These are phyloP conservation scores for Penicillium subrubescens DNA, from an alignment of 495 filamentous ascomycete species.

Conservation along the genomic window DNA sequence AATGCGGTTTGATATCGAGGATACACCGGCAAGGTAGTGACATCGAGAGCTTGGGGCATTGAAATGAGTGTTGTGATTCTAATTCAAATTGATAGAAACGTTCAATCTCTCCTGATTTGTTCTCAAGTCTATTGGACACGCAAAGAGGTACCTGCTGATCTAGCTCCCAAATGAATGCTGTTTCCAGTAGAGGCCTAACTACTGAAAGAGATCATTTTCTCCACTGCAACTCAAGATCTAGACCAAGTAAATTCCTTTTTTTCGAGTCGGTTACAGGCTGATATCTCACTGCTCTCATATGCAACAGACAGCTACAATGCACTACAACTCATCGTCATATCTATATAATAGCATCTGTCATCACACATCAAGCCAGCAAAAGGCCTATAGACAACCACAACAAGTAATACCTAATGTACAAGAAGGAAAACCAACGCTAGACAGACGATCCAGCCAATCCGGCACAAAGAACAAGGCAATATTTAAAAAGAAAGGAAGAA, in stretches of 20 bases:
- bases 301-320: background rate
- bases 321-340: background rate
- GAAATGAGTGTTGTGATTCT: too few relatives aligned
- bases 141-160: too few relatives aligned
- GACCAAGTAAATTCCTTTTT: background rate
- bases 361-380: background rate
- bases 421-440: background rate
- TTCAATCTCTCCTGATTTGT: too few relatives aligned
- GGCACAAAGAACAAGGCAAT: conserved; percentile 2
- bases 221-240: too few relatives aligned
- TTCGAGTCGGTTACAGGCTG: background rate
- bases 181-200: too few relatives aligned
- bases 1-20: background rate
- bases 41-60: too few relatives aligned
- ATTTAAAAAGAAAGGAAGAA: conserved; percentile 1
- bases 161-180: too few relatives aligned
- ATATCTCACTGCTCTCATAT: too few relatives aligned
- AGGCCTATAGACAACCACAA: background rate
- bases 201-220: too few relatives aligned
- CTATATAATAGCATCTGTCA: background rate
- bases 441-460: background rate
- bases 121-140: too few relatives aligned
- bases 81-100: too few relatives aligned
- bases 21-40: background rate
- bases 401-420: background rate